Conservation (phyloP, 208 protist genomes). For the Balamuthia mandrillaris region DNA sequence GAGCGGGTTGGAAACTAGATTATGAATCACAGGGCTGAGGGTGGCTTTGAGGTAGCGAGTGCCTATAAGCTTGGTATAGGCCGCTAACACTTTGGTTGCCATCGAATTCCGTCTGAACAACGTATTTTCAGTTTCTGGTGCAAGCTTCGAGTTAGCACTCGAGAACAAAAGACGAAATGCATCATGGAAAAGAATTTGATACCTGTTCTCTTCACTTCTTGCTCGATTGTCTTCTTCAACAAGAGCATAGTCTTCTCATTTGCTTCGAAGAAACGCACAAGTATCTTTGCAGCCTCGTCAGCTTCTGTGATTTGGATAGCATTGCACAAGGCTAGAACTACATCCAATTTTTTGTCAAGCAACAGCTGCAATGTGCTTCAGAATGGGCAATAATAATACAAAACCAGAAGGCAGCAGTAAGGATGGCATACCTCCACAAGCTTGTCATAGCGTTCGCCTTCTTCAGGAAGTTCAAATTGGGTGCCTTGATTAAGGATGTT, state of each 20-base stretch:
- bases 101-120: conserved; percentile 62
- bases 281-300: conserved; percentile 47
- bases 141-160: not conserved
- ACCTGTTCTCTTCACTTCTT: conserved; percentile 45
- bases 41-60: conserved; percentile 41
- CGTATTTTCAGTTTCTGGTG: conserved; percentile 42
- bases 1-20: conserved; percentile 11
- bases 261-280: conserved; percentile 45
- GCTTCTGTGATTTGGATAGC: conserved; percentile 54
- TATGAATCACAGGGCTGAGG: not conserved
- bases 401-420: too few relatives aligned
- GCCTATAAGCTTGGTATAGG: conserved; percentile 55
- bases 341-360: conserved; percentile 38
- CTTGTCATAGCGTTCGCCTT: conserved; percentile 42
- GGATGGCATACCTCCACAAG: conserved; percentile 44
- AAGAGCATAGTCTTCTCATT: conserved; percentile 38
- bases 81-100: conserved; percentile 56
- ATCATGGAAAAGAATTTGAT: not conserved
- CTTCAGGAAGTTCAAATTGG: conserved; percentile 57
- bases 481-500: conserved; percentile 67
- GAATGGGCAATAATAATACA: not conserved
- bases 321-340: conserved; percentile 40
- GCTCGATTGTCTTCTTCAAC: conserved; percentile 43
- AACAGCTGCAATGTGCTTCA: conserved; percentile 7
- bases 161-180: not conserved